phyloP scores from a whole-genome alignment of 202 grass and related monocot species.

The Zoysia matrella region DNA sequence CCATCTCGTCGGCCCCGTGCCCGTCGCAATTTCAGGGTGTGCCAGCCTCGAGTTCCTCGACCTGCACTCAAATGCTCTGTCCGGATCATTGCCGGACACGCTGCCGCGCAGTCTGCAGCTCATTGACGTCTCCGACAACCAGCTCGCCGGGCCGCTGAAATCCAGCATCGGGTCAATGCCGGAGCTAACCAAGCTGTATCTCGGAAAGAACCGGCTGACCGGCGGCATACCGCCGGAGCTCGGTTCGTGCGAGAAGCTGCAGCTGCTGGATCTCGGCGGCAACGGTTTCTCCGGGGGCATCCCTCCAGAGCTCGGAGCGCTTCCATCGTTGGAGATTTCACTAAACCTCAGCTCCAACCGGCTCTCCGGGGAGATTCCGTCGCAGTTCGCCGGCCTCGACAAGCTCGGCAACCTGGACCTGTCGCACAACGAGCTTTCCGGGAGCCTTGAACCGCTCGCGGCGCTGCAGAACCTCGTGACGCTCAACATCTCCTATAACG shows the following conservation, averaged over 20 bases:
- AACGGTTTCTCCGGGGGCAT: conserved; percentile 77
- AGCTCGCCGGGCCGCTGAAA: conserved; percentile 60
- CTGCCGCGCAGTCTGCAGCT: too few relatives aligned
- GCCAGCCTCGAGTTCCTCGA: too few relatives aligned
- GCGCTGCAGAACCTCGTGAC: conserved; percentile 80
- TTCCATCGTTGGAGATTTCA: conserved; percentile 75
- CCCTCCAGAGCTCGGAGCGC: conserved; percentile 60
- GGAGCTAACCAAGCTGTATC: conserved; percentile 86
- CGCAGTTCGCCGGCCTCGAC: conserved; percentile 66
- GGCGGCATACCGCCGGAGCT: too few relatives aligned
- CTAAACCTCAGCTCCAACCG: too few relatives aligned
- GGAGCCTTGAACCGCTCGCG: conserved; percentile 55
- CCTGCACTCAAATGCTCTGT: too few relatives aligned
- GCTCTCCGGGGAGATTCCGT: too few relatives aligned
- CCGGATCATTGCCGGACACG: too few relatives aligned
- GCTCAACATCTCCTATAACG: conserved; percentile 91
- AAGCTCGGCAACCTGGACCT: conserved; percentile 90
- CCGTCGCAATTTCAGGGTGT: conserved; percentile 65
- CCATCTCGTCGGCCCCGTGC: conserved; percentile 65
- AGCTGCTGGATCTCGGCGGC: conserved; percentile 78
- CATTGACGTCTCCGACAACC: too few relatives aligned
- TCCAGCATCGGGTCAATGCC: conserved; percentile 52
- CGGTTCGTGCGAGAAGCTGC: too few relatives aligned
- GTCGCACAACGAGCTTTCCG: conserved; percentile 78
- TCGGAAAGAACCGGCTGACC: conserved; percentile 61